phyloP scores from a whole-genome alignment of 2,329 filamentous ascomycete genomes.

The Sporothrix variecibatus region DNA sequence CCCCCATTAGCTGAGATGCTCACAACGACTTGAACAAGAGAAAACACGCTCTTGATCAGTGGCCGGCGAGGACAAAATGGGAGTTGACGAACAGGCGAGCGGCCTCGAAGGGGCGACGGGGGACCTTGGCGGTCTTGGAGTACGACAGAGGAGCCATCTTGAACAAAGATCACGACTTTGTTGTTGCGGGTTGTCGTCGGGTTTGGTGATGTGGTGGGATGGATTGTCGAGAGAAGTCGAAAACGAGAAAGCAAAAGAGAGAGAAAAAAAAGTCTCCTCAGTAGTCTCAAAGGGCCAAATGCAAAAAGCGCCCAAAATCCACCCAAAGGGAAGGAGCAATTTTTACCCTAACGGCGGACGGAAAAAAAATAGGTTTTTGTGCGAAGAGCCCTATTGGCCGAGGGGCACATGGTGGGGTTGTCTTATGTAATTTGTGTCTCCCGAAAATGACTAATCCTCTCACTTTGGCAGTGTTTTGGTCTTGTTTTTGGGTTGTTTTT shows the following conservation, averaged over 20 bases:
- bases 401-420: not conserved
- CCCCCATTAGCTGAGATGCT: conserved; percentile 43
- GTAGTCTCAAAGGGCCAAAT: not conserved
- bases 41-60: conserved; percentile 95
- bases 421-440: conserved; percentile 1
- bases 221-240: not conserved
- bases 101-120: conserved; percentile 93
- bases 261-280: conserved; percentile 2
- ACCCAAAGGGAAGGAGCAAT: conserved; percentile 6
- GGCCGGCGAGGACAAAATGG: conserved; percentile 48
- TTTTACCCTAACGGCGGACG: conserved; percentile 28
- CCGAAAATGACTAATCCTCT: conserved; percentile 1
- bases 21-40: conserved; percentile 85
- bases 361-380: conserved; percentile 28
- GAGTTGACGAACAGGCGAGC: conserved; percentile 92
- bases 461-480: not conserved
- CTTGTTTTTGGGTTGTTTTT: not conserved
- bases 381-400: conserved; percentile 20
- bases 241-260: conserved; percentile 11
- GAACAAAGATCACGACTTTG: conserved; percentile 20
- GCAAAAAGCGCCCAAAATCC: conserved; percentile 5
- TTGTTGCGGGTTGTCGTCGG: conserved; percentile 22
- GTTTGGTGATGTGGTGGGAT: conserved; percentile 21
- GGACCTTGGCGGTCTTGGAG: conserved; percentile 99
- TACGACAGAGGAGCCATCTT: conserved; percentile 65